Evolutionary conservation across 1,284 basidiomycete genomes (phyloP), one percentile per base, ranked within the genome.

Genomic region (Xerocomus minutiporus): DNA sequence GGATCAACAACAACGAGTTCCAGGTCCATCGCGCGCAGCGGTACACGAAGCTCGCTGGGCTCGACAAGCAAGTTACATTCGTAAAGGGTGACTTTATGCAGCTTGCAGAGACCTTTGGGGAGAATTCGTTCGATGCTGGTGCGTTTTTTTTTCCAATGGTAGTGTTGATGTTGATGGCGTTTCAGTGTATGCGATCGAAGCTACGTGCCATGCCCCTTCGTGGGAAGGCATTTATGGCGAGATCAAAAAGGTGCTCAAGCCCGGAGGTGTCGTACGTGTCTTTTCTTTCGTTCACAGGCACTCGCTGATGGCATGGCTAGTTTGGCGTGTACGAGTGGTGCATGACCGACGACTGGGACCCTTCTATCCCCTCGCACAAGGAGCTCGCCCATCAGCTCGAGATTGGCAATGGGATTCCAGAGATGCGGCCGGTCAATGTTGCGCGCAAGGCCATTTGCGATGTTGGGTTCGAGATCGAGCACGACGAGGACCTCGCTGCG

Each of bases 281-380:
- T 52, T 38, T 32, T 0, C 23, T 13, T 8, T 35, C 15, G 48
- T 23, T 46, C 8, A 28, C 2, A 31, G 15, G 12, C 20, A 4
- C 34, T 41, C 11, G 50, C 56, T 52, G 23, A 59, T 48, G 4
- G n/a, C 35, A 5, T 4, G 23, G 48, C 5, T 38, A 93, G 89
- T 97, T 97, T 71, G 95, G 94, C 68, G 88, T 97, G 42, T 98
- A 98, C 74, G 96, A 98, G 70, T 99, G 96, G 96, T 90, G 87
- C 74, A 97, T 99, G 95, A 98, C 96, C 45, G 95, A 98, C 71
- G 71, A 72, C 9, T 99, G 93, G 90, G 91, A 99, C 70, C 79
- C 91, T 2, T 84, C 85, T 12, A 90, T 82, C 71, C 89, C 94
- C 15, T 73, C 83, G 58, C 96, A 99, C 82, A 95, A 95, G 76